A percentile compares a stretch with the other conserved stretches of the same genome.
phyloP scores from a whole-genome alignment of 805 yeast genomes.

The Saccharomycopsis oosterbeekiorum region DNA sequence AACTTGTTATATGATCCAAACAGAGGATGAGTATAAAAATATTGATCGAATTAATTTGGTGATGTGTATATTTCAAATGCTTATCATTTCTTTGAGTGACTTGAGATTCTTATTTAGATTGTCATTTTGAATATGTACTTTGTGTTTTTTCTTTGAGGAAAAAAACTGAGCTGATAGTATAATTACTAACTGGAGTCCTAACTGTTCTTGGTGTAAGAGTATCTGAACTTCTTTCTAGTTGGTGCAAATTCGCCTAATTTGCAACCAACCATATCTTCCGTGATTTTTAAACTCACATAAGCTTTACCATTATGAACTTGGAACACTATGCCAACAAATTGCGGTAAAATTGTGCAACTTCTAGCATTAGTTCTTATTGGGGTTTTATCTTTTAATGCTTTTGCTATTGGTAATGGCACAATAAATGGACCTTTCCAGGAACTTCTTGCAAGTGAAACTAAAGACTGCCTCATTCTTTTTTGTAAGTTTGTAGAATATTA shows the following conservation, averaged over 20 bases:
- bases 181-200: neutral
- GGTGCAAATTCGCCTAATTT: slow-evolving; percentile 94
- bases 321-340: slow-evolving; percentile 88
- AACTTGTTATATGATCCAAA: too few species aligned
- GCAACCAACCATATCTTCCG: slow-evolving; percentile 94
- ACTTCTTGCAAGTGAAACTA: slow-evolving; percentile 37
- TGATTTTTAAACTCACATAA: slow-evolving; percentile 76
- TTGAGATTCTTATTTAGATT: too few species aligned
- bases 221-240: slow-evolving; percentile 80
- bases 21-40: neutral
- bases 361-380: slow-evolving; percentile 96
- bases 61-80: neutral
- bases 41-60: too few species aligned
- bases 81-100: neutral
- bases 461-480: slow-evolving; percentile 30
- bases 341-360: slow-evolving; percentile 88
- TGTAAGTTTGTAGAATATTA: neutral
- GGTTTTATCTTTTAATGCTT: slow-evolving; percentile 68
- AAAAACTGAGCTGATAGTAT: too few species aligned
- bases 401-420: slow-evolving; percentile 87
- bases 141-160: too few species aligned
- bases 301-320: slow-evolving; percentile 96
- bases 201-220: slow-evolving; percentile 32
- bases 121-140: too few species aligned
- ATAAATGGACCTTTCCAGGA: slow-evolving; percentile 81